Conservation (phyloP, 1,139 yeast species). For the Suhomyces coccinellae region DNA sequence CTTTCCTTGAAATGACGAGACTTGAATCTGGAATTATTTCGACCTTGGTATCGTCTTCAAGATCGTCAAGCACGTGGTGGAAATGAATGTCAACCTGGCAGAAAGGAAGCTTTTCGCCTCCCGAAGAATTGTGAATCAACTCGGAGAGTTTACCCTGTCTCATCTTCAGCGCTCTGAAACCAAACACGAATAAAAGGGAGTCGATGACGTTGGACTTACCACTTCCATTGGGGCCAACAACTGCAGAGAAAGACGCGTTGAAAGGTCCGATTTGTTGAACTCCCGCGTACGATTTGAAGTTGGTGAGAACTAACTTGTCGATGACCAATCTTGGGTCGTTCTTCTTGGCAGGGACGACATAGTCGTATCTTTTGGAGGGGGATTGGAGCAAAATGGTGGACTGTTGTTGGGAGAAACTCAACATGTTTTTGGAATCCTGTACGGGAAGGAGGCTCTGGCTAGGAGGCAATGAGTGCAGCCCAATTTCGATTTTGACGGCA, state of each 20-base stretch:
- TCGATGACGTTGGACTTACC: conserved; percentile 98
- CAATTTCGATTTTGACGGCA: conserved; percentile 4
- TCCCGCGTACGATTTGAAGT: conserved; percentile 97
- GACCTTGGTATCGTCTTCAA: conserved; percentile 35
- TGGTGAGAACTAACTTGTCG: conserved; percentile 66
- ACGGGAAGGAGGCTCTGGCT: background rate
- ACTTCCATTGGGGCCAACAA: conserved; percentile 99
- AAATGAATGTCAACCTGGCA: conserved; percentile 96
- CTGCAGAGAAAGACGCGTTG: conserved; percentile 90
- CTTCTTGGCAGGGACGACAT: conserved; percentile 14
- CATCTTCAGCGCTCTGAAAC: conserved; percentile 95
- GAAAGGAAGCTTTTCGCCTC: conserved; percentile 59
- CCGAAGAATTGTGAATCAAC: conserved; percentile 83
- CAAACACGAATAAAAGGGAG: conserved; percentile 92
- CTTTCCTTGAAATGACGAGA: conserved; percentile 76
- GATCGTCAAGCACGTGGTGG: conserved; percentile 68
- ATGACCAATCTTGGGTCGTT: conserved; percentile 69
- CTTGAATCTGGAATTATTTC: conserved; percentile 54
- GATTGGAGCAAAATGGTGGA: conserved; percentile 29
- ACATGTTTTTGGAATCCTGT: conserved; percentile 12
- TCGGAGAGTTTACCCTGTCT: conserved; percentile 92
- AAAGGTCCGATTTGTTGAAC: conserved; percentile 94
- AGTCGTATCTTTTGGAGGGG: conserved; percentile 30
- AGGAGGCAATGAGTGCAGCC: conserved; percentile 3
- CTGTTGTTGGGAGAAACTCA: conserved; percentile 35